phyloP scores from a whole-genome alignment of 371 early-diverging fungal genomes.

The Mortierella sp. region DNA sequence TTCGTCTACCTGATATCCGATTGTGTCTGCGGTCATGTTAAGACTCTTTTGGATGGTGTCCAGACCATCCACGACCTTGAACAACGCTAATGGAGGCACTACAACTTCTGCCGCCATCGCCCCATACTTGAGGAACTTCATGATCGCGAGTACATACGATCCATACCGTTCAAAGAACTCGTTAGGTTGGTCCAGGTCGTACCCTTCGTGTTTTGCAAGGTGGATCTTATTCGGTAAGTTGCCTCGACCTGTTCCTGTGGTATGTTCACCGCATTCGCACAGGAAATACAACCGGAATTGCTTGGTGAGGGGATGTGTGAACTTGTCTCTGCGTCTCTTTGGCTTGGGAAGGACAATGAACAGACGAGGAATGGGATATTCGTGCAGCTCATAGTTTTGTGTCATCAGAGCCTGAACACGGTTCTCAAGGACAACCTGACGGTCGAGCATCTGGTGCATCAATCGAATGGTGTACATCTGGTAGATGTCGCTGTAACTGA shows the following conservation, averaged over 20 bases:
- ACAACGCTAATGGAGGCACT: not conserved
- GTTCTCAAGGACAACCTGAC: not conserved
- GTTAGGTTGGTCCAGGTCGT: not conserved
- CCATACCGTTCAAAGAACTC: constrained; percentile 6
- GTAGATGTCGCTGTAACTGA: not conserved
- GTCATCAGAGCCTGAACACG: not conserved
- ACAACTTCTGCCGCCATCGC: not conserved
- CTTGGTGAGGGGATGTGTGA: not conserved
- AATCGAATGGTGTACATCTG: not conserved
- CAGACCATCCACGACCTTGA: constrained; percentile 11
- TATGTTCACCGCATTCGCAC: constrained; percentile 9
- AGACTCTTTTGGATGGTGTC: constrained; percentile 8
- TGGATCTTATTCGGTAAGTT: not conserved
- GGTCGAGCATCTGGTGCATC: not conserved
- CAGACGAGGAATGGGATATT: not conserved
- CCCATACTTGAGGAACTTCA: constrained; percentile 6
- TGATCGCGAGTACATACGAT: not conserved
- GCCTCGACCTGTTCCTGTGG: not conserved
- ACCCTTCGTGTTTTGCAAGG: constrained; percentile 10
- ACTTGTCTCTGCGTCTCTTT: constrained; percentile 1
- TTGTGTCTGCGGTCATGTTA: not conserved
- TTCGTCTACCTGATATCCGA: not conserved
- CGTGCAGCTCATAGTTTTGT: not conserved
- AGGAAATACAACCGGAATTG: not conserved
- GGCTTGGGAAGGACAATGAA: not conserved